Conservation (phyloP, 169 alveolate species). For the Cryptosporidium andersoni region DNA sequence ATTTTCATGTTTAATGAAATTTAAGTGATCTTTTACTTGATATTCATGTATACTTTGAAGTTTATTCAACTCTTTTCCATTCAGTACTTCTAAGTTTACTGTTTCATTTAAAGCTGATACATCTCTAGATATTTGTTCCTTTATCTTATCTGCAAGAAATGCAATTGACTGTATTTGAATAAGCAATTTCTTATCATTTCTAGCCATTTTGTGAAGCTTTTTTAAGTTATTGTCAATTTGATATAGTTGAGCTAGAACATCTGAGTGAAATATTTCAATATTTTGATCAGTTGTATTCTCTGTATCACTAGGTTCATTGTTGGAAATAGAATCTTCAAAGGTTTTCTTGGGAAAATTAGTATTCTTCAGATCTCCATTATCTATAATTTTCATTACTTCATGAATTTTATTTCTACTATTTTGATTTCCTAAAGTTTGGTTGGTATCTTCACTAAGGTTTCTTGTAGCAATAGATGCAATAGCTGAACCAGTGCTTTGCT, state of each 20-base stretch:
- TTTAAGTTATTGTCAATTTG: constrained; percentile 45
- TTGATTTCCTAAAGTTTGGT: no score
- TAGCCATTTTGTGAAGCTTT: constrained; percentile 24
- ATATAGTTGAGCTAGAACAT: constrained; percentile 39
- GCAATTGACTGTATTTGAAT: constrained; percentile 57
- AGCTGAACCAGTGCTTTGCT: no score
- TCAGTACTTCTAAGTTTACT: constrained; percentile 42
- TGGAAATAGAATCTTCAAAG: not conserved
- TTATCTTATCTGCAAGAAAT: constrained; percentile 37
- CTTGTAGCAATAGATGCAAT: no score
- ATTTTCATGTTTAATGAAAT: constrained; percentile 60
- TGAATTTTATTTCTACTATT: not conserved
- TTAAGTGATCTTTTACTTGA: constrained; percentile 33
- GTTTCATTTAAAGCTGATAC: constrained; percentile 43
- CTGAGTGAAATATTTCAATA: constrained; percentile 20
- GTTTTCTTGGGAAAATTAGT: not conserved
- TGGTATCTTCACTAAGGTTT: no score
- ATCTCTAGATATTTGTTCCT: constrained; percentile 58
- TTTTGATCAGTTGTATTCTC: not conserved
- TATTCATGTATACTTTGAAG: constrained; percentile 36
- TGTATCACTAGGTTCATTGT: not conserved
- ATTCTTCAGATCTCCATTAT: constrained; percentile 7
- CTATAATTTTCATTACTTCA: not conserved
- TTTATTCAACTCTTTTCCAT: constrained; percentile 45
- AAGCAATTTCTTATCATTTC: constrained; percentile 35